These are phyloP conservation scores for Xylariaceae sp. DNA, from an alignment of 2,329 filamentous ascomycete species.

Conservation along the genomic window DNA sequence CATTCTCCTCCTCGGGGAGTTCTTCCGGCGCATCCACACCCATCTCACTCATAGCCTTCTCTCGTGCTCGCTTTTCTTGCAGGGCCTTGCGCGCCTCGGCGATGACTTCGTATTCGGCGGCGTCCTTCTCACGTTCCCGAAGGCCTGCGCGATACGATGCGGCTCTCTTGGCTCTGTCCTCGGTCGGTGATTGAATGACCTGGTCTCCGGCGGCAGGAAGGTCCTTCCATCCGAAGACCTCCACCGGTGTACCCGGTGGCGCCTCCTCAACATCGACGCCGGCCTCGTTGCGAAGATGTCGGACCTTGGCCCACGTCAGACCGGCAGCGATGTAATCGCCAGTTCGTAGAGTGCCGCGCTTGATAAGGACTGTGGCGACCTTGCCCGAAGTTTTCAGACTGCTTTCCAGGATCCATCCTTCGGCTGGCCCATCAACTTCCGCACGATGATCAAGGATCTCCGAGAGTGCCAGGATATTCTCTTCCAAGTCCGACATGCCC, in stretches of 20 bases:
- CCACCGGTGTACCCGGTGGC: slow-evolving; percentile 81
- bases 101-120: slow-evolving; percentile 71
- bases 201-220: slow-evolving; percentile 77
- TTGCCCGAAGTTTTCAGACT: slow-evolving; percentile 80
- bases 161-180: slow-evolving; percentile 72
- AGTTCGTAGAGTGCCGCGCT: slow-evolving; percentile 73
- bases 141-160: slow-evolving; percentile 71
- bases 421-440: slow-evolving; percentile 67
- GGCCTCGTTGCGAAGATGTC: slow-evolving; percentile 77
- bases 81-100: slow-evolving; percentile 57
- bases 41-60: slow-evolving; percentile 35
- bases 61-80: slow-evolving; percentile 57
- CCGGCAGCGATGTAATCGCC: slow-evolving; percentile 87
- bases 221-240: slow-evolving; percentile 91
- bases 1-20: slow-evolving; percentile 35
- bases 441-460: slow-evolving; percentile 89
- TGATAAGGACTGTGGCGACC: slow-evolving; percentile 82
- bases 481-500: slow-evolving; percentile 88
- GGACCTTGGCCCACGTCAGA: slow-evolving; percentile 80
- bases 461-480: slow-evolving; percentile 77
- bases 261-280: slow-evolving; percentile 67
- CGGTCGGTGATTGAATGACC: slow-evolving; percentile 75
- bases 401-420: slow-evolving; percentile 92
- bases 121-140: slow-evolving; percentile 64
- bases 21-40: slow-evolving; percentile 24